Base-by-base conservation (phyloP, 345 rosid species). In the Lepidium africanum region DNA sequence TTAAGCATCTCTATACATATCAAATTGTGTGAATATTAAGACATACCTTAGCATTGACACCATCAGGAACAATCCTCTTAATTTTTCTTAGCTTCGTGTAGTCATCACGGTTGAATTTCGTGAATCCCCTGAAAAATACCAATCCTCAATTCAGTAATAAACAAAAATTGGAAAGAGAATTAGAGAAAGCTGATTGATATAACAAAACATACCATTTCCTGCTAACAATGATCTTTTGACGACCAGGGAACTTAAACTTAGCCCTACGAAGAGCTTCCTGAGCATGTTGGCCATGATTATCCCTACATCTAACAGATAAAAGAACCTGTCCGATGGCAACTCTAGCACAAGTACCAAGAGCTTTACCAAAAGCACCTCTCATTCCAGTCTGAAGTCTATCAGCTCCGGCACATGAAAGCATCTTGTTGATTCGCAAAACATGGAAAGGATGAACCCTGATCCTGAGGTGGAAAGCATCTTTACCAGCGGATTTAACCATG, bases 371-470 rank as follows among this genome's bases (percentile, higher is more conserved):
- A 63, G 94, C 94, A 67, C 94, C 94, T 59, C 89, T 77, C 91
- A 85, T 87, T 32, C 91, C 94, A 21, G 91, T 87, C 73, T 87
- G 94, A 21, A 87, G 91, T 82, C 94, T 85, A 82, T 87, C 89
- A 77, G 94, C 94, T 32, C 94, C 94, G 51, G 94, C 94, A 76
- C 94, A 85, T 0, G 94, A 87, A 75, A 87, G 91, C 94, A 87
- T 87, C 80, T 87, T 85, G 82, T 85, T 87, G 75, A 87, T 87
- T 30, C 94, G 83, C 60, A 87, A 33, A 55, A 87, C 94, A 81
- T 87, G 94, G 81, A 85, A 87, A 5, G 91, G 91, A 65, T 87
- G 94, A 50, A 87, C 94, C 51, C 91, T 74, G 45, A 85, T 89
- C 23, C 94, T 81, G 73, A 87, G 59, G 66, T 87, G 94, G 78